Conservation (phyloP, 1,284 basidiomycete genomes). For the Ustilago sp. region DNA sequence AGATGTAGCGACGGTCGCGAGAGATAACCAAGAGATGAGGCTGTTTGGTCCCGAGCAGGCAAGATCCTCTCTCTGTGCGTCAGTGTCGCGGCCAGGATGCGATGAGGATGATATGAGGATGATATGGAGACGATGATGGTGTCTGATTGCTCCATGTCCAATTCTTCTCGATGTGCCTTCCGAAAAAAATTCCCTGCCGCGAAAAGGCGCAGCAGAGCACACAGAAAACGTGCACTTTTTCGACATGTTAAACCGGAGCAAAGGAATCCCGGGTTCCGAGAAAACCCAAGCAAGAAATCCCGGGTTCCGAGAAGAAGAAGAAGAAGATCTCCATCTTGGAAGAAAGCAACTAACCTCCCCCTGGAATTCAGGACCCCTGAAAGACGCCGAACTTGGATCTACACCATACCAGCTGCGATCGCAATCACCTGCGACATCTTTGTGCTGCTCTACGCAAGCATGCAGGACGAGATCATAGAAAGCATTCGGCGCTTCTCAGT, state of each 20-base stretch:
- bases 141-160: neutral
- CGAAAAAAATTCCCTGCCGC: slow-evolving; percentile 24
- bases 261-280: neutral
- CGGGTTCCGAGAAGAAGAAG: neutral
- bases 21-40: neutral
- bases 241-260: slow-evolving; percentile 2
- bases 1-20: neutral
- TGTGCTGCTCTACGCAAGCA: neutral
- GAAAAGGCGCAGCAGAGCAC: slow-evolving; percentile 17
- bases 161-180: slow-evolving; percentile 13
- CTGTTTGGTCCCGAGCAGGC: neutral
- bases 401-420: neutral
- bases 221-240: slow-evolving; percentile 4
- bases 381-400: no score
- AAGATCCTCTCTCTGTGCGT: neutral
- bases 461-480: slow-evolving; percentile 32
- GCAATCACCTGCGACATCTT: neutral
- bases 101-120: slow-evolving; percentile 4
- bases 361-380: no score
- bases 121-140: neutral
- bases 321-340: slow-evolving; percentile 9
- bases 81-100: neutral
- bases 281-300: no score
- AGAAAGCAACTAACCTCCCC: neutral
- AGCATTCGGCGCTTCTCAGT: slow-evolving; percentile 32